Percentiles rank a stretch among this genome's conserved stretches.
Evolutionary conservation across 73 alveolate species (phyloP).

Genomic region (Chromera velia): DNA sequence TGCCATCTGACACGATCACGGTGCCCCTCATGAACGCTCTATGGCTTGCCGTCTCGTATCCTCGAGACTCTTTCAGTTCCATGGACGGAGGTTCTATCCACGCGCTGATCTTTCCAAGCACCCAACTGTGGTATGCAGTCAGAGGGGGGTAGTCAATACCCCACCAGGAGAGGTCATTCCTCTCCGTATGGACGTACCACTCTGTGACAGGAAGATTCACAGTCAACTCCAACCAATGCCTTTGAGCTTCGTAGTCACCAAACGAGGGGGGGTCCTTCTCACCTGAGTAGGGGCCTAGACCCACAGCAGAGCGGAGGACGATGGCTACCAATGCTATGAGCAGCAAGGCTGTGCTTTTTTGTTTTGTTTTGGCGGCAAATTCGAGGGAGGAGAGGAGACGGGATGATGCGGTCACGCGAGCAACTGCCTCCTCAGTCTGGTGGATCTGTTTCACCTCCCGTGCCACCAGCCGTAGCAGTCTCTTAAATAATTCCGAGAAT

Average conservation of each 20-base stretch:
- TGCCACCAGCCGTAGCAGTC: not conserved
- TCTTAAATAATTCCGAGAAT: not conserved
- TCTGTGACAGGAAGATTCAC: conserved; percentile 48
- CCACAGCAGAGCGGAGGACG: conserved; percentile 49
- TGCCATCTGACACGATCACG: conserved; percentile 32
- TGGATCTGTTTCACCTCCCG: not conserved
- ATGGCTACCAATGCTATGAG: conserved; percentile 22
- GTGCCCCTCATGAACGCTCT: conserved; percentile 42
- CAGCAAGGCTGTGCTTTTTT: not conserved
- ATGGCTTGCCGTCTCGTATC: conserved; percentile 62
- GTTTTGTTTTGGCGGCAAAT: not conserved
- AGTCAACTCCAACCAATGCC: conserved; percentile 91
- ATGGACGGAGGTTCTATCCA: conserved; percentile 59
- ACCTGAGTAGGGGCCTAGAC: conserved; percentile 58
- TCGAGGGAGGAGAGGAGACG: not conserved
- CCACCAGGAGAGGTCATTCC: conserved; percentile 71
- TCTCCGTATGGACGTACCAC: conserved; percentile 58
- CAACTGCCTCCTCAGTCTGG: not conserved
- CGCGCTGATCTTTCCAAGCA: conserved; percentile 46
- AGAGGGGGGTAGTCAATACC: conserved; percentile 95
- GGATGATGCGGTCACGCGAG: not conserved
- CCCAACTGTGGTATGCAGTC: conserved; percentile 71
- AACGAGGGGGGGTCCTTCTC: conserved; percentile 68
- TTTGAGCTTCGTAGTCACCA: conserved; percentile 89
- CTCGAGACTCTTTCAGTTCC: conserved; percentile 56